Evolutionary conservation across 176 grass and related monocot species (phyloP).

Genomic region (Metroxylon sagu): DNA sequence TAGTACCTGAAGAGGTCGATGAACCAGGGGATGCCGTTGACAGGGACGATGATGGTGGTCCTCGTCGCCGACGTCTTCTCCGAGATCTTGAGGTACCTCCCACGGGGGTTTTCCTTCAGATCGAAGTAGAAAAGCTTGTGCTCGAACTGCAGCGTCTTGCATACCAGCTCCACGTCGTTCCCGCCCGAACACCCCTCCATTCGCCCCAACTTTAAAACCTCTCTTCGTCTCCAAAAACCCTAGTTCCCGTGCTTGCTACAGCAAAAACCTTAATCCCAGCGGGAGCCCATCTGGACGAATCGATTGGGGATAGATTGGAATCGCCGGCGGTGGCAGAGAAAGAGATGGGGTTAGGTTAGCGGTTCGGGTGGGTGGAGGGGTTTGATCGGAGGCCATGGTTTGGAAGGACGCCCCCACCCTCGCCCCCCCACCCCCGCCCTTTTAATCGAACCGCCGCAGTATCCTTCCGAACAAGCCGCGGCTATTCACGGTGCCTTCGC

Average conservation of each 20-base stretch:
- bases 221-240: too few species aligned
- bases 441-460: too few species aligned
- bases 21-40: slow-evolving; percentile 79
- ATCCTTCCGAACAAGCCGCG: too few species aligned
- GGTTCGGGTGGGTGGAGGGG: not conserved
- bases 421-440: too few species aligned
- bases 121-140: slow-evolving; percentile 99
- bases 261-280: too few species aligned
- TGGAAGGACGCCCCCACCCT: too few species aligned
- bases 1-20: slow-evolving; percentile 93
- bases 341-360: slow-evolving; percentile 63
- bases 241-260: too few species aligned
- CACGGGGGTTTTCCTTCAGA: slow-evolving; percentile 95
- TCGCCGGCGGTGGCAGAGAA: slow-evolving; percentile 22
- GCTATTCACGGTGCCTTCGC: too few species aligned
- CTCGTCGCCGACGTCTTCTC: slow-evolving; percentile 90
- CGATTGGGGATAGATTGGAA: slow-evolving; percentile 8
- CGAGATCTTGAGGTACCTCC: slow-evolving; percentile 95
- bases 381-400: slow-evolving; percentile 7
- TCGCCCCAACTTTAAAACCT: not conserved
- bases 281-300: too few species aligned
- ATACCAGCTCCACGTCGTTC: slow-evolving; percentile 88
- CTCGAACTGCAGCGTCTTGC: slow-evolving; percentile 98
- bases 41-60: slow-evolving; percentile 92
- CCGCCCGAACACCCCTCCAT: slow-evolving; percentile 32